Base-by-base conservation (phyloP, 768 basidiomycete species). In the Dioszegia hungarica region DNA sequence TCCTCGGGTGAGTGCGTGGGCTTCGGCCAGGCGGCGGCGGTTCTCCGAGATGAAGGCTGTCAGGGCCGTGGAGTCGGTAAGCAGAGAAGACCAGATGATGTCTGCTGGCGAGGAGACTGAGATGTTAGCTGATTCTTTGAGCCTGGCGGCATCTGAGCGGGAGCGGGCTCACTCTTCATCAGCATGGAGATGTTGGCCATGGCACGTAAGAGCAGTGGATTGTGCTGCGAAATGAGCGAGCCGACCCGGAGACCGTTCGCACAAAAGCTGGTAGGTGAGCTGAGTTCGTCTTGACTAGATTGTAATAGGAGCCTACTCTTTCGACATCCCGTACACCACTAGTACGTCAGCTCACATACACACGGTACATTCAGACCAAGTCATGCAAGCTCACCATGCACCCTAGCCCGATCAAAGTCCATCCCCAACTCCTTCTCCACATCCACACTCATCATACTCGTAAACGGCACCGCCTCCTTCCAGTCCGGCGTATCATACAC, bases 161-260 rank as follows among this genome's bases (percentile, higher is more conserved):
- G n/a, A n/a, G n/a, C n/a, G n/a, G n/a, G n/a, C 61, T 58, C 47
- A 61, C 72, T 68, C 56, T 75, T 75, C 72, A 75, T 73, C 14
- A 73, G 61, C 67, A 75, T 68, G 14, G 72, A 68, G 14, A 68
- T 66, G 34, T 66, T 66, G 9, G 72, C 70, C 61, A 73, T 69
- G 9, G 68, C 67, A 17, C 72, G 58, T n/a, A 75, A 51, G 3
- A 71, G 50, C 5, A 69, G 57, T 0, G 73, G 73, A 58, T 75
- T 72, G 46, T 71, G 50, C 40, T 72, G 73, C 24, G 68, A 69
- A 46, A 75, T 57, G 34, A 75, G 57, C 0, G 69, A 63, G 29
- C 73, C 73, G 36, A 75, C 51, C n/a, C 73, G 62, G 28, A 66
- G 53, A 29, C 62, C 63, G 51, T 64, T 64, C 27, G 61, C 54